Base-by-base conservation (phyloP, 1,284 basidiomycete genomes). In the Phellopilus nigrolimitatus region DNA sequence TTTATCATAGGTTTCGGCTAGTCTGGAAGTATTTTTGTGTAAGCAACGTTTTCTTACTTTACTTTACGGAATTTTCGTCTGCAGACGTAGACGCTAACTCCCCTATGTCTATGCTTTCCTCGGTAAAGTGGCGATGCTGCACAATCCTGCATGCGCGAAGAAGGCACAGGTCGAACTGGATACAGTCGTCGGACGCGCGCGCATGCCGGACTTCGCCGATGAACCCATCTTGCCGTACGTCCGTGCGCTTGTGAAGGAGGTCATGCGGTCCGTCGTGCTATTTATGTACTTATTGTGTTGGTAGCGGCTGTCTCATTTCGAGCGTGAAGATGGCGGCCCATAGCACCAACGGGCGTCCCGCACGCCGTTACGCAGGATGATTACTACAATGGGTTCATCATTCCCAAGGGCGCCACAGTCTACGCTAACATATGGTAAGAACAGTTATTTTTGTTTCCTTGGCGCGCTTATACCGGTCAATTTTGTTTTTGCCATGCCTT, bases 361-460 rank as follows among this genome's bases (percentile, higher is more conserved):
- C 81, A 82, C 60, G 70, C 75, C 9, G 71, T 69, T 2, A 73
- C 64, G 17, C 69, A 77, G 53, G 80, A 83, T 47, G 80, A 83
- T 55, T 60, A 73, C 2, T 72, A 78, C 53, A 67, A 74, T 39
- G 76, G 76, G 10, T 73, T 73, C 61, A 70, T 72, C 40, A 78
- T 80, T 55, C 77, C 76, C 3, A 72, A 77, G 54, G 75, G 75
- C 22, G 63, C 74, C 3, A 60, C 79, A 38, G 65, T 80, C 3
- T 69, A 78, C 49, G 66, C 71, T 3, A 79, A 80, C 59, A 66
- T 78, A 42, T 74, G 74, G 74, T 76, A 40, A 13, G 51, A 13
- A 17, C 31, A n/a, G 5, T 17, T 31, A 17, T 31, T 9, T 31
- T 21, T 40, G 28, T 30, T 22, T 42, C 21, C 6, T 42, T 25